Evolutionary conservation across 768 basidiomycete species (phyloP), one percentile per base, ranked within the genome.

Genomic region (Fomitopsis serialis): DNA sequence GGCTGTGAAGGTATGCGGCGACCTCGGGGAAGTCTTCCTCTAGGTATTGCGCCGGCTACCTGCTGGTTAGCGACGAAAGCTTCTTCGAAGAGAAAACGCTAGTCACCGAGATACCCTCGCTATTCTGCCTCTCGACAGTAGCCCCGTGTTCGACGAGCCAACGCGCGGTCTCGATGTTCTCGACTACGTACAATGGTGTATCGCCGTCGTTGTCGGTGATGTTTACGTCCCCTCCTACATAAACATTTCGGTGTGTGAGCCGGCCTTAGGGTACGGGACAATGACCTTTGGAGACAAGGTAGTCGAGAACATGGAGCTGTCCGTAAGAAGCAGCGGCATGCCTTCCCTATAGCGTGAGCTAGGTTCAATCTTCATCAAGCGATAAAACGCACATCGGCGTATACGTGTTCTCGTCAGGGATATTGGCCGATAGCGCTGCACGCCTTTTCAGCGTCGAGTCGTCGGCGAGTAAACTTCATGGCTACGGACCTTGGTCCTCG

Each of bases 251-350:
- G 29, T 19, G 55, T 48, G 35, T 46, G 57, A 42, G 35, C 24
- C 50, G 44, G 13, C 43, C 34, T 45, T 45, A 46, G 11, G 45
- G 32, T n/a, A 47, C n/a, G 44, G 23, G 45, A 56, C 43, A 45
- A 36, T 44, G 50, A 86, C 89, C 89, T 66, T 75, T 76, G 13
- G 82, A 80, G 53, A 93, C 73, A 53, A 97, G 81, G 70, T 92
- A 96, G 13, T 82, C 76, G 32, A 97, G 72, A 40, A 94, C 67
- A 45, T 85, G 70, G 9, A 88, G 66, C 27, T 93, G 93, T 17
- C 84, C 90, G 63, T 96, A 97, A 1, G 93, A 96, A 1, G 94
- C 93, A 13, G 94, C 93, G 17, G 94, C 94, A 70, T 97, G 93
- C 85, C 88, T 91, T 57, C 27, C 23, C 4, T 5, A 57, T n/a